Base-by-base conservation (phyloP, 352 stramenopile species). In the Ophiocytium majus region DNA sequence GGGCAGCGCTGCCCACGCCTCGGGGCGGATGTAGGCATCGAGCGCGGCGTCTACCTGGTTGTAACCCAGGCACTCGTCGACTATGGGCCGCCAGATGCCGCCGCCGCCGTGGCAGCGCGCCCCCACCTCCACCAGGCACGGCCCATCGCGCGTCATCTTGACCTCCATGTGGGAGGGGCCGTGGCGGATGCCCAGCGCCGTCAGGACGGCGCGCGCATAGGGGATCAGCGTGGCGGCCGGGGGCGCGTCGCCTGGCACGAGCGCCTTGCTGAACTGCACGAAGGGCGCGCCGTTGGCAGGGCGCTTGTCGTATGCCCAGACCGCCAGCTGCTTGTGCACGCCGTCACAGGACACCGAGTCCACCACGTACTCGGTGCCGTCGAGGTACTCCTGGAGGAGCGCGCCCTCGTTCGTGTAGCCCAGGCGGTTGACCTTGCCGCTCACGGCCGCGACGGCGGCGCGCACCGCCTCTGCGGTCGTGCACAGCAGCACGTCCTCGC, bases 281-380 rank as follows among this genome's bases (percentile, higher is more conserved):
- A 98, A 98, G 9, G 95, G 92, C 75, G 94, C 94, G 37, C 90
- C 93, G 86, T 98, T 98, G 37, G 95, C 92, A 0, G 91, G 90
- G 81, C 96, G 91, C 91, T 98, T 98, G 90, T 99, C 96, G 86
- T 99, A 98, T 86, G 95, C 92, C 97, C 96, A 99, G 9, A 99
- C 89, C 0, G 96, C 96, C 81, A 88, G 84, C 28, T 63, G 74
- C 86, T 97, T 97, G 86, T 97, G 94, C 23, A 95, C 89, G 0
- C 97, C 97, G 85, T 97, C 92, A 79, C 93, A 92, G 84, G 91
- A 95, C 1, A 99, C 96, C 14, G 95, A 96, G 89, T 99, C 97
- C 35, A 99, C 92, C 14, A 97, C 96, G 90, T 98, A 99, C 90
- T 99, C 97, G 31, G 91, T 94, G 57, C 97, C 97, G 0, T 92